A percentile compares a stretch with the other conserved stretches of the same genome.
phyloP scores from a whole-genome alignment of 192 early-diverging fungal species.

The Coemansia sp. region DNA sequence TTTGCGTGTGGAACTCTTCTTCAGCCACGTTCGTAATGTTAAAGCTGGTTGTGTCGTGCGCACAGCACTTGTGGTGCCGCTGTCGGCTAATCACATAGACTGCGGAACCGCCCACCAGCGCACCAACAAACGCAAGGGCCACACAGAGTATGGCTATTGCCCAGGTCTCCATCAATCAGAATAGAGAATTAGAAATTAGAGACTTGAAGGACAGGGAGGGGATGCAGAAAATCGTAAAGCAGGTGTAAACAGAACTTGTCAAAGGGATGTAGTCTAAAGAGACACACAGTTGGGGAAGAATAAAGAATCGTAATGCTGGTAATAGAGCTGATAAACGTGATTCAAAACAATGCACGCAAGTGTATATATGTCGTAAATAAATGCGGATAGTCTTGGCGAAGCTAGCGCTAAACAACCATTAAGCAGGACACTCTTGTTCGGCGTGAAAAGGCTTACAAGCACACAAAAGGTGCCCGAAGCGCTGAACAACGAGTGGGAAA shows the following conservation, averaged over 20 bases:
- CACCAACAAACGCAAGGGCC: slow-evolving; percentile 9
- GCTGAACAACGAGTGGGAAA: neutral
- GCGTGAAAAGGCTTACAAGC: neutral
- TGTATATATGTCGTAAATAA: neutral
- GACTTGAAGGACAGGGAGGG: neutral
- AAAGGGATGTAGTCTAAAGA: neutral
- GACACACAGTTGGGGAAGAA: neutral
- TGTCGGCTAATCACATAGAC: slow-evolving; percentile 10
- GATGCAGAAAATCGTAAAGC: too few relatives aligned
- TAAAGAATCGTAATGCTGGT: neutral
- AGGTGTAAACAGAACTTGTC: neutral
- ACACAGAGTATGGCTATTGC: slow-evolving; percentile 15
- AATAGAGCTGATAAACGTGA: too few relatives aligned
- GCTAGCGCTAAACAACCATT: too few relatives aligned
- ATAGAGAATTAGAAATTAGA: slow-evolving; percentile 1
- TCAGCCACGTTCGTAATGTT: neutral
- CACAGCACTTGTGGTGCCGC: slow-evolving; percentile 11
- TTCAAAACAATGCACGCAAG: too few relatives aligned
- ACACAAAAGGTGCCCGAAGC: neutral
- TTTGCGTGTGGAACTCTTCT: slow-evolving; percentile 32
- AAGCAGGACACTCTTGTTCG: too few relatives aligned
- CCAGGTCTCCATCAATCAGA: slow-evolving; percentile 18
- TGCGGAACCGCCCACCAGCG: slow-evolving; percentile 7
- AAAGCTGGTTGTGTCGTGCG: neutral
- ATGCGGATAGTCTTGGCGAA: neutral